Percentiles rank a stretch among this genome's conserved stretches.
Evolutionary conservation across 2,329 filamentous ascomycete species (phyloP).

Genomic region (Eutypa lata): DNA sequence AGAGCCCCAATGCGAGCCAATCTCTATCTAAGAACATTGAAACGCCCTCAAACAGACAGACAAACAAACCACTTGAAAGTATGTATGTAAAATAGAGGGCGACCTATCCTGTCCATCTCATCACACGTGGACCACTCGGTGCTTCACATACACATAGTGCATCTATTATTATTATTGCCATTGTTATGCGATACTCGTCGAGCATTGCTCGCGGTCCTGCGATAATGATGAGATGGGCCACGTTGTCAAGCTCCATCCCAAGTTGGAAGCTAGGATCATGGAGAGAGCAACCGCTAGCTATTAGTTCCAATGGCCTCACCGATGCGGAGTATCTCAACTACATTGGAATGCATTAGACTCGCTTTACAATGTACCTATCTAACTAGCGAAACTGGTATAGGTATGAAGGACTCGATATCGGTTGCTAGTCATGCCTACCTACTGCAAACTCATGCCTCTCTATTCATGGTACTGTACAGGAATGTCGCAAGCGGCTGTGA

Average conservation of each 20-base stretch:
- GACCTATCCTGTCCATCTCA: neutral
- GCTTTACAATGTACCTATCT: no score
- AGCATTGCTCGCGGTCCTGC: neutral
- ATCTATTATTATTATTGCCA: neutral
- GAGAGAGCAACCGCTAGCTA: neutral
- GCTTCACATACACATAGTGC: neutral
- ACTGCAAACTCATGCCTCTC: no score
- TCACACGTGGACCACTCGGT: neutral
- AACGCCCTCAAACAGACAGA: neutral
- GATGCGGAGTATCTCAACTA: neutral
- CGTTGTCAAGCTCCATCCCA: neutral
- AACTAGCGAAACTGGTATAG: no score
- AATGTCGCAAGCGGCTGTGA: neutral
- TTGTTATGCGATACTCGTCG: neutral
- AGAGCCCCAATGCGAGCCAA: neutral
- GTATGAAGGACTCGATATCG: no score
- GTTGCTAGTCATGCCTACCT: no score
- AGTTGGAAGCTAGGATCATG: neutral
- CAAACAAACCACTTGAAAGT: slow-evolving; percentile 10
- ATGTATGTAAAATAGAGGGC: no score
- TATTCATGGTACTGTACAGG: neutral
- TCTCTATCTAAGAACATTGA: neutral
- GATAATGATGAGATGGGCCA: neutral
- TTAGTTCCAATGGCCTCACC: neutral
- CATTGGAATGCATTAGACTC: slow-evolving; percentile 5